phyloP scores from a whole-genome alignment of 371 early-diverging fungal genomes.

The Mucor indicus region DNA sequence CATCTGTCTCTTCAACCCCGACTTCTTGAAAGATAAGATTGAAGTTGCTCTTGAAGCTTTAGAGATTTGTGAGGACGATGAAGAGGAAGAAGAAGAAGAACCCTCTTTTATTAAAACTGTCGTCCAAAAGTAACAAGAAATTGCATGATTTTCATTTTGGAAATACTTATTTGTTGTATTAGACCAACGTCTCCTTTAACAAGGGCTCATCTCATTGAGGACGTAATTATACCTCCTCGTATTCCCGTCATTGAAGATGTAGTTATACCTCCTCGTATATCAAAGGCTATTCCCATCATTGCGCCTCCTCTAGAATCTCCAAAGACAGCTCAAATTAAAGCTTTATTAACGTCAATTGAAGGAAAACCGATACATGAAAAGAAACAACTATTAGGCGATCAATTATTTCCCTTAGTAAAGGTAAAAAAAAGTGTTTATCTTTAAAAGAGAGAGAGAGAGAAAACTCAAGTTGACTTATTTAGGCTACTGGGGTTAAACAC shows the following conservation, averaged over 20 bases:
- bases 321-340: conserved; percentile 16
- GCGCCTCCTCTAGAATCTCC: conserved; percentile 16
- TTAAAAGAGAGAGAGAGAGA: neutral
- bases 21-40: conserved; percentile 38
- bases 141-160: no score
- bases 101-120: no score
- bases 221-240: conserved; percentile 19
- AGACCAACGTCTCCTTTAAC: conserved; percentile 3
- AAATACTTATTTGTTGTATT: no score
- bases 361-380: conserved; percentile 31
- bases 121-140: no score
- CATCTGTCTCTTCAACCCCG: conserved; percentile 42
- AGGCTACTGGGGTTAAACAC: conserved; percentile 35
- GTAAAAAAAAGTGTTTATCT: conserved; percentile 20
- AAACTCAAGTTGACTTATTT: neutral
- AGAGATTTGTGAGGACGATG: conserved; percentile 32
- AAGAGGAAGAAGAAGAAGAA: conserved; percentile 11
- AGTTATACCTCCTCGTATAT: conserved; percentile 19
- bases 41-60: conserved; percentile 36
- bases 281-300: conserved; percentile 40
- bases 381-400: conserved; percentile 45
- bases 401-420: conserved; percentile 47
- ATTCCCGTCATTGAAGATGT: conserved; percentile 12
- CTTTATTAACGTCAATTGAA: conserved; percentile 28
- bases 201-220: no score